These are phyloP conservation scores for Sclerotinia spermophila DNA, from an alignment of 2,329 filamentous ascomycete species.

Conservation along the genomic window DNA sequence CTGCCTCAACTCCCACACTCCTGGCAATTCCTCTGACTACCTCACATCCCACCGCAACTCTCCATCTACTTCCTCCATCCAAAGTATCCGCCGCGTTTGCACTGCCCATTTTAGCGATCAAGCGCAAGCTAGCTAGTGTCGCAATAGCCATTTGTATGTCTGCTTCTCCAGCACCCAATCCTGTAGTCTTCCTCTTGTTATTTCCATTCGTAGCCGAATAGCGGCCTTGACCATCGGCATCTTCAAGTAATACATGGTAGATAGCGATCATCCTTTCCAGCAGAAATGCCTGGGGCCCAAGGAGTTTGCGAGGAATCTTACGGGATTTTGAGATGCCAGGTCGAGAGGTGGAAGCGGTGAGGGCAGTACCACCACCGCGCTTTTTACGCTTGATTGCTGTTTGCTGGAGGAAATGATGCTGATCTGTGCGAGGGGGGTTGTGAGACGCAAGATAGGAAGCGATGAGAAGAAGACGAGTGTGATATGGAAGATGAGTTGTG, in stretches of 20 bases:
- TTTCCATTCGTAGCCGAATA: slow-evolving; percentile 7
- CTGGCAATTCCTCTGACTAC: slow-evolving; percentile 66
- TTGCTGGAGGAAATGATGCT: slow-evolving; percentile 63
- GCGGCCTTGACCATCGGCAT: slow-evolving; percentile 34
- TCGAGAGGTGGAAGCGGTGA: slow-evolving; percentile 31
- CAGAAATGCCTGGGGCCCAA: slow-evolving; percentile 73
- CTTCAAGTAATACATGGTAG: slow-evolving; percentile 60
- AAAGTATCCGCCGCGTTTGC: slow-evolving; percentile 55
- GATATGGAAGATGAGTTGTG: slow-evolving; percentile 59
- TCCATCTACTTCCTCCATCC: slow-evolving; percentile 70
- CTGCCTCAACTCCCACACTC: slow-evolving; percentile 72
- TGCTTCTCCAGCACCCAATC: slow-evolving; percentile 38
- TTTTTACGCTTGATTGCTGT: slow-evolving; percentile 38
- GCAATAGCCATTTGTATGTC: slow-evolving; percentile 64
- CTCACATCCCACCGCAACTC: slow-evolving; percentile 77
- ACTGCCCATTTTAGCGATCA: slow-evolving; percentile 62
- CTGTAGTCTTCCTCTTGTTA: slow-evolving; percentile 17
- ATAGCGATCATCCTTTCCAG: slow-evolving; percentile 77
- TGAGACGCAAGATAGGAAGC: slow-evolving; percentile 79
- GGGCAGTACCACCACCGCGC: slow-evolving; percentile 44
- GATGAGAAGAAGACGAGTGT: slow-evolving; percentile 69
- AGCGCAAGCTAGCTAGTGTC: slow-evolving; percentile 65
- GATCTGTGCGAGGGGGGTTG: slow-evolving; percentile 71
- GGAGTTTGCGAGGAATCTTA: slow-evolving; percentile 71
- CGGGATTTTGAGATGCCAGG: slow-evolving; percentile 51